phyloP scores from a whole-genome alignment of 169 alveolate genomes.

The Plasmodium relictum region DNA sequence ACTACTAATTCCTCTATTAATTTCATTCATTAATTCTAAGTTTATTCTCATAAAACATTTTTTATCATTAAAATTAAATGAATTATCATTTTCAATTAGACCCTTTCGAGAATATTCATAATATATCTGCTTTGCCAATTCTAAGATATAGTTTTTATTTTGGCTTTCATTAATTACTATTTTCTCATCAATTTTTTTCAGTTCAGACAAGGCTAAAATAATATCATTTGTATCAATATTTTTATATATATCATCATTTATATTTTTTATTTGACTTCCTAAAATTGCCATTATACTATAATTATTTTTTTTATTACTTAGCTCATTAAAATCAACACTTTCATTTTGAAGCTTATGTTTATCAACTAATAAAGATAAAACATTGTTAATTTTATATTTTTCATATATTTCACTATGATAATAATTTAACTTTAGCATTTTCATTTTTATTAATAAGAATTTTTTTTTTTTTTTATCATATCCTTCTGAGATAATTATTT shows the following conservation, averaged over 20 bases:
- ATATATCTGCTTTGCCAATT: conserved; percentile 61
- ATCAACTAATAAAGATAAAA: conserved; percentile 51
- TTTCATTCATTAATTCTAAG: conserved; percentile 61
- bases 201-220: conserved; percentile 59
- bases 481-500: neutral
- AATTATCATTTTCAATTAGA: conserved; percentile 28
- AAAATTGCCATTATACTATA: conserved; percentile 71
- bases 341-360: conserved; percentile 64
- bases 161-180: conserved; percentile 46
- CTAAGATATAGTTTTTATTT: conserved; percentile 56
- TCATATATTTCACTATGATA: conserved; percentile 70
- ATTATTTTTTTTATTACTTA: conserved; percentile 64
- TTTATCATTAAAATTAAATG: conserved; percentile 46
- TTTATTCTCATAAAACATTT: conserved; percentile 24
- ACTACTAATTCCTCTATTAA: conserved; percentile 40
- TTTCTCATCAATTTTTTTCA: conserved; percentile 55
- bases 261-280: conserved; percentile 69
- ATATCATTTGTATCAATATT: conserved; percentile 71
- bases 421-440: conserved; percentile 55
- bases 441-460: conserved; percentile 25
- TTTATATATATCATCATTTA: conserved; percentile 66
- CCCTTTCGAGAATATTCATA: conserved; percentile 65
- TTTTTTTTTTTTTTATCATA: neutral
- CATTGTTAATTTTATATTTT: conserved; percentile 64
- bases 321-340: conserved; percentile 53